A percentile compares a stretch with the other conserved stretches of the same genome.
Evolutionary conservation across 768 basidiomycete genomes (phyloP).

Genomic region (Amylocystis lapponica): DNA sequence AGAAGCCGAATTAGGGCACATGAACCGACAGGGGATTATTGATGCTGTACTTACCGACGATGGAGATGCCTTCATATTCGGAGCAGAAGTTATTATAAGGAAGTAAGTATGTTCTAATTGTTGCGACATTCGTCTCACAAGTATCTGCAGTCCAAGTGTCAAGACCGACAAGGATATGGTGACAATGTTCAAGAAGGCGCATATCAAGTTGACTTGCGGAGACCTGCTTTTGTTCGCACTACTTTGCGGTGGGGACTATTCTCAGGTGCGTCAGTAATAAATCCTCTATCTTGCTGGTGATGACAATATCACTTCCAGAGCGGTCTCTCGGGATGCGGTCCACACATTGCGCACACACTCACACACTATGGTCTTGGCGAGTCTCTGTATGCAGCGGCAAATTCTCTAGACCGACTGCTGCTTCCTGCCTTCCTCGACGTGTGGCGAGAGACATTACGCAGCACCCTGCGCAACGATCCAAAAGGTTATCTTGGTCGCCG

Average conservation of each 20-base stretch:
- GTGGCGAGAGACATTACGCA: neutral
- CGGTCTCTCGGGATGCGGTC: neutral
- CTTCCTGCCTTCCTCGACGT: neutral
- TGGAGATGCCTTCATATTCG: neutral
- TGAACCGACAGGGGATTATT: neutral
- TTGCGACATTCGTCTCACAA: no score
- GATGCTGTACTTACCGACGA: neutral
- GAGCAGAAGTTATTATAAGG: neutral
- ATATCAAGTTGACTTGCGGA: neutral
- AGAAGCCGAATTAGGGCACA: neutral
- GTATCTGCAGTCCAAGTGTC: neutral
- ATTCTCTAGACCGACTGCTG: no score
- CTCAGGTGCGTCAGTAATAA: neutral
- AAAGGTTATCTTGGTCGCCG: neutral
- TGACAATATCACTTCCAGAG: neutral
- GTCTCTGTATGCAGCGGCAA: neutral
- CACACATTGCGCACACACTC: neutral
- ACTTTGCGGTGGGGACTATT: neutral
- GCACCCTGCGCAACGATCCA: neutral
- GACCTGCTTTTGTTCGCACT: neutral
- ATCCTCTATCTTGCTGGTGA: neutral
- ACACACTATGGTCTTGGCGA: neutral
- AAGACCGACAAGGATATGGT: neutral
- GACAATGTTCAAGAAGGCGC: neutral
- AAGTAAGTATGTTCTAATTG: neutral